A percentile compares a stretch with the other conserved stretches of the same genome.
Evolutionary conservation across 2,329 filamentous ascomycete genomes (phyloP).

Genomic region (Xylariomycetidae sp.): DNA sequence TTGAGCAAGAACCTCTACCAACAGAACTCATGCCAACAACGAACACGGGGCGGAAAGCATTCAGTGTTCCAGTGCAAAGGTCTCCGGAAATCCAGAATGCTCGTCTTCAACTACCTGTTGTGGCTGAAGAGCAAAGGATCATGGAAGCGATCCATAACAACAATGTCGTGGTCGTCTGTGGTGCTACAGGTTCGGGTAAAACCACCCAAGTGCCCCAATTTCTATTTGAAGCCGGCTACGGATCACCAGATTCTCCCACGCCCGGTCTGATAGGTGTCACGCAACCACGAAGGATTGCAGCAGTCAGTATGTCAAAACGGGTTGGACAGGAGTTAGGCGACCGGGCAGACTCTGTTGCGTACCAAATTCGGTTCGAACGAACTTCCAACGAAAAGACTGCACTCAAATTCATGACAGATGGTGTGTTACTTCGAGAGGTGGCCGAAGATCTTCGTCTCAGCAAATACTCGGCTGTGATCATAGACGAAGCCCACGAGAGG

Average conservation of each 20-base stretch:
- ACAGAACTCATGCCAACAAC: conserved; percentile 57
- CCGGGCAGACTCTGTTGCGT: conserved; percentile 71
- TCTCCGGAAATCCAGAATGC: conserved; percentile 68
- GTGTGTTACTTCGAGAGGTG: conserved; percentile 87
- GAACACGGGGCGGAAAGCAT: conserved; percentile 63
- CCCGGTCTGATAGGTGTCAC: conserved; percentile 93
- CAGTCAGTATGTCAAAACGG: conserved; percentile 92
- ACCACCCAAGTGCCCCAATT: conserved; percentile 98
- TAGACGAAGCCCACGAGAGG: conserved; percentile 95
- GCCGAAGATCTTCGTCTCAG: conserved; percentile 79
- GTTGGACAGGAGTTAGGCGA: conserved; percentile 80
- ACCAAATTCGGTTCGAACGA: conserved; percentile 93
- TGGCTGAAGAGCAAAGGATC: conserved; percentile 91
- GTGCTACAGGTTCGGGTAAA: conserved; percentile 93
- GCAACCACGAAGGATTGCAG: conserved; percentile 86
- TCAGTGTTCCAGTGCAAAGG: conserved; percentile 66
- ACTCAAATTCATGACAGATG: conserved; percentile 99
- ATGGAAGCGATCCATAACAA: conserved; percentile 98
- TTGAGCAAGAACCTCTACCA: conserved; percentile 67
- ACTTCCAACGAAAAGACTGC: conserved; percentile 74
- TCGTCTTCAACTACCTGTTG: conserved; percentile 76
- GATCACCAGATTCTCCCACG: conserved; percentile 67
- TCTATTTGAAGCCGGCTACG: conserved; percentile 88
- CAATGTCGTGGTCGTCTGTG: conserved; percentile 83
- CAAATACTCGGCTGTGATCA: conserved; percentile 89